A percentile compares a stretch with the other conserved stretches of the same genome.
Conservation (phyloP, 768 basidiomycete species). For the Naganishia kalamii region DNA sequence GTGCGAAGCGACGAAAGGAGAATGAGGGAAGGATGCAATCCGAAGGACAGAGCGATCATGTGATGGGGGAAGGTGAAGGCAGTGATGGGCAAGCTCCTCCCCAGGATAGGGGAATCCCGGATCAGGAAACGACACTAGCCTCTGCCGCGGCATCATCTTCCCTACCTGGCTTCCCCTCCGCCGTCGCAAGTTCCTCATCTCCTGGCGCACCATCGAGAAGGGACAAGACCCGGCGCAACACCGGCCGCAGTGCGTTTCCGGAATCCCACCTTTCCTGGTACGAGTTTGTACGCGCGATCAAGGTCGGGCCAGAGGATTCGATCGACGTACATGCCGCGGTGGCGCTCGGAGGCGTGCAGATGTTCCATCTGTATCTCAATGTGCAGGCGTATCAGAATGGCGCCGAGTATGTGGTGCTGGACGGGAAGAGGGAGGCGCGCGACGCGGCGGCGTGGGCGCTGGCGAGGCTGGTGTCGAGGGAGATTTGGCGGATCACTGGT, state of each 20-base stretch:
- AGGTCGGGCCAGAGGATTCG: background rate
- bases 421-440: background rate
- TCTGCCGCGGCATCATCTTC: background rate
- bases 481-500: conserved; percentile 9
- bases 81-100: background rate
- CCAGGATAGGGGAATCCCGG: background rate
- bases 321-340: conserved; percentile 12
- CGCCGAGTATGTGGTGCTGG: background rate
- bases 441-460: conserved; percentile 3
- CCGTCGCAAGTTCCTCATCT: background rate
- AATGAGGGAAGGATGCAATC: background rate
- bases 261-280: conserved; percentile 1
- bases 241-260: background rate
- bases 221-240: conserved; percentile 12
- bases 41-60: background rate
- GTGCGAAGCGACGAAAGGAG: background rate
- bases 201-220: background rate
- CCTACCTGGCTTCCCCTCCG: background rate
- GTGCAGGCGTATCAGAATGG: background rate
- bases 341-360: background rate
- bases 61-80: background rate
- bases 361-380: background rate
- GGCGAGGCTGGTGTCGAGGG: conserved; percentile 4
- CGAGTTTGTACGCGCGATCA: background rate
- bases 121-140: background rate